These are phyloP conservation scores for Scedosporium aurantiacum DNA, from an alignment of 2,329 filamentous ascomycete genomes.

Conservation along the genomic window DNA sequence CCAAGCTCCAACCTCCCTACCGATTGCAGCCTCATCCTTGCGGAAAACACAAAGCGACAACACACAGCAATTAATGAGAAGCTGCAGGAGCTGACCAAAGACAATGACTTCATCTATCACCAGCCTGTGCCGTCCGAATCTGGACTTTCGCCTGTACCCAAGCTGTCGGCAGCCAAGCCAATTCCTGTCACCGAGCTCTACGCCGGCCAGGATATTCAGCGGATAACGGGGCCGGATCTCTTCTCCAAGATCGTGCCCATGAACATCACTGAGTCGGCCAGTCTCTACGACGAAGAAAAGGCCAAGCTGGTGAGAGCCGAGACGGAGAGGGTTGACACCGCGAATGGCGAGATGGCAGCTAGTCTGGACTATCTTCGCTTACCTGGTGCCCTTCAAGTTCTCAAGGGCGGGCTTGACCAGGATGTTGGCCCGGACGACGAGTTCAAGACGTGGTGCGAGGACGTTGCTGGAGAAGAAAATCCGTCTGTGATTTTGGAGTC, in stretches of 20 bases:
- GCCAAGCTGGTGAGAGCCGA: conserved; percentile 90
- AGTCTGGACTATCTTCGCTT: conserved; percentile 89
- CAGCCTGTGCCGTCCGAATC: conserved; percentile 82
- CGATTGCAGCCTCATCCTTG: conserved; percentile 62
- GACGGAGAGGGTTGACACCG: conserved; percentile 82
- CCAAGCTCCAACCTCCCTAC: conserved; percentile 72
- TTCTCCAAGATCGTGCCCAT: conserved; percentile 96
- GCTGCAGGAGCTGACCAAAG: conserved; percentile 64
- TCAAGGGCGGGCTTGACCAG: conserved; percentile 88
- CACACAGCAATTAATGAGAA: conserved; percentile 71
- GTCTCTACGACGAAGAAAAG: conserved; percentile 96
- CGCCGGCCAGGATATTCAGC: conserved; percentile 90
- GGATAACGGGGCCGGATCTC: conserved; percentile 92
- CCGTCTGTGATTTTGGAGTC: conserved; percentile 71
- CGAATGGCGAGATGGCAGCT: conserved; percentile 91
- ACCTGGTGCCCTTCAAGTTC: conserved; percentile 75
- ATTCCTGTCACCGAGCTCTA: conserved; percentile 96
- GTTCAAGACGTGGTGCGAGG: conserved; percentile 87
- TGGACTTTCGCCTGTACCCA: conserved; percentile 68
- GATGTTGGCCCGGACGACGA: conserved; percentile 82
- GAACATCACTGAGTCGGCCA: conserved; percentile 91
- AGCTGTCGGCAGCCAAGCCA: conserved; percentile 88
- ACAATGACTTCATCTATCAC: conserved; percentile 98
- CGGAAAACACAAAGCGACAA: conserved; percentile 79
- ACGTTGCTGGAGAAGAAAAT: conserved; percentile 75